These are phyloP conservation scores for Phaffia rhodozyma DNA, from an alignment of 1,284 basidiomycete species.

Conservation along the genomic window DNA sequence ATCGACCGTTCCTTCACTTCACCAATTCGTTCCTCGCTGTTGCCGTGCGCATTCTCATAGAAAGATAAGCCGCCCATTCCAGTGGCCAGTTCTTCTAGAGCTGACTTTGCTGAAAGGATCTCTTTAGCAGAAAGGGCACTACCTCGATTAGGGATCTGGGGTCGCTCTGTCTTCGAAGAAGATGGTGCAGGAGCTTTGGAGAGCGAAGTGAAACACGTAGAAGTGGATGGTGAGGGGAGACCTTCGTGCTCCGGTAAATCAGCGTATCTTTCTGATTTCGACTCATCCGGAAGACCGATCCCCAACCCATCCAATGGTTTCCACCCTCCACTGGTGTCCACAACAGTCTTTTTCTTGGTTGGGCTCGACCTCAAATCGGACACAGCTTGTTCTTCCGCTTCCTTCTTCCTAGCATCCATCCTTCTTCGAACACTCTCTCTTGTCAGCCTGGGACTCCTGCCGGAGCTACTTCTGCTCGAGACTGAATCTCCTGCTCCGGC, in stretches of 20 bases:
- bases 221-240: neutral
- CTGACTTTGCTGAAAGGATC: conserved; percentile 8
- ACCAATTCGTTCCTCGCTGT: neutral
- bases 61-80: neutral
- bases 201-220: neutral
- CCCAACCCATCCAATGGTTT: conserved; percentile 1
- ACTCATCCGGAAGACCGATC: conserved; percentile 1
- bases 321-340: neutral
- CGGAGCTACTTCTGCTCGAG: conserved; percentile 4
- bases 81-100: conserved; percentile 8
- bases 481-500: neutral
- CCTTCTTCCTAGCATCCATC: conserved; percentile 7
- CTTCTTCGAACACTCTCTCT: conserved; percentile 13
- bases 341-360: neutral
- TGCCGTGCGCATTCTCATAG: neutral
- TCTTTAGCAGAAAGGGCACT: conserved; percentile 9
- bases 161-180: neutral
- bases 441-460: conserved; percentile 12
- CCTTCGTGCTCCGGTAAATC: conserved; percentile 1
- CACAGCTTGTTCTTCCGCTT: neutral
- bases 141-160: neutral
- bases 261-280: neutral
- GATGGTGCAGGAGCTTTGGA: neutral
- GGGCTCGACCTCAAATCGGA: neutral
- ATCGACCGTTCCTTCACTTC: neutral